phyloP scores from a whole-genome alignment of 345 rosid genomes.

The Leavenworthia alabamica region DNA sequence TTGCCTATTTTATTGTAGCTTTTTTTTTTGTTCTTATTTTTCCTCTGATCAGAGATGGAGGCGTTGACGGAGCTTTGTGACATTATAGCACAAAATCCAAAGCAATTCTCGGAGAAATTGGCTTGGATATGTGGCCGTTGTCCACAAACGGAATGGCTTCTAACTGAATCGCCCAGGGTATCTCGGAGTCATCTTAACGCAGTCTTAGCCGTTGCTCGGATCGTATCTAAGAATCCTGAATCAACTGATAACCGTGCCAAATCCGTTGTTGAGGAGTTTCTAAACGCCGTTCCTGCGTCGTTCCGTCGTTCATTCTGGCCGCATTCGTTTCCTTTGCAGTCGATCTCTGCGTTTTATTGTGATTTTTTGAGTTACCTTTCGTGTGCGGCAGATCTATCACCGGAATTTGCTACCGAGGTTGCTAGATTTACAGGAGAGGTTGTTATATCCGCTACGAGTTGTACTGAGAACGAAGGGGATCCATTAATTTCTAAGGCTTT shows the following conservation, averaged over 20 bases:
- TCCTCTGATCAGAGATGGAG: slow-evolving; percentile 46
- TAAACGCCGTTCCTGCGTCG: slow-evolving; percentile 62
- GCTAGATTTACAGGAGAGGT: slow-evolving; percentile 65
- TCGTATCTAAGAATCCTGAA: slow-evolving; percentile 54
- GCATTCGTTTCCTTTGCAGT: slow-evolving; percentile 49
- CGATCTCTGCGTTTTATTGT: slow-evolving; percentile 50
- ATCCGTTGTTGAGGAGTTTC: slow-evolving; percentile 55
- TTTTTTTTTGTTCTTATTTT: neutral
- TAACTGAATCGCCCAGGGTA: slow-evolving; percentile 64
- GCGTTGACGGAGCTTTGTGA: slow-evolving; percentile 83
- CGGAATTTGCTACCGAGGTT: slow-evolving; percentile 62
- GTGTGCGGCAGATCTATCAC: slow-evolving; percentile 40
- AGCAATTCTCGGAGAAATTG: slow-evolving; percentile 70
- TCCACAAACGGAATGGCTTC: slow-evolving; percentile 64
- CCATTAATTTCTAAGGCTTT: slow-evolving; percentile 51
- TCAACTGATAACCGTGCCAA: slow-evolving; percentile 49
- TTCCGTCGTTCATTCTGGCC: slow-evolving; percentile 86
- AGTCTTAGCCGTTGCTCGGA: slow-evolving; percentile 66
- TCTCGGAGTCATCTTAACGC: slow-evolving; percentile 88
- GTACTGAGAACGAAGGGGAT: slow-evolving; percentile 34
- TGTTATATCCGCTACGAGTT: slow-evolving; percentile 41
- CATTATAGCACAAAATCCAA: slow-evolving; percentile 63
- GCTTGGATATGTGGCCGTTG: slow-evolving; percentile 89
- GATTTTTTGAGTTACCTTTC: slow-evolving; percentile 64
- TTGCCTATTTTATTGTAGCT: neutral